phyloP scores from a whole-genome alignment of 805 yeast genomes.

The Yarrowia deformans region DNA sequence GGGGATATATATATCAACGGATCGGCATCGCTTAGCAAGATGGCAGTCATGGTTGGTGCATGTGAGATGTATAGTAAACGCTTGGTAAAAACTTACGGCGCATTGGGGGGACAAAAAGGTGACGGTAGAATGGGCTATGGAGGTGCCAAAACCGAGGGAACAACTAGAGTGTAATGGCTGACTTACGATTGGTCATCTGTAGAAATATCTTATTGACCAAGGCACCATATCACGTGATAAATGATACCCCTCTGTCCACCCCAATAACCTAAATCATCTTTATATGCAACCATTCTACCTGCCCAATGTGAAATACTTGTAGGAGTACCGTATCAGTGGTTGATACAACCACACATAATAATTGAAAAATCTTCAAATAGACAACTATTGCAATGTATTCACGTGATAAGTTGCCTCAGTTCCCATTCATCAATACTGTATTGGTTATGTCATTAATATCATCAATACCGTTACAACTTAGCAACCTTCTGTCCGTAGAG shows the following conservation, averaged over 20 bases:
- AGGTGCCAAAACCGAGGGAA: not conserved
- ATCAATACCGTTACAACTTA: too few species aligned
- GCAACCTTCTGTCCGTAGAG: constrained; percentile 1
- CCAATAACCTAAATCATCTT: too few species aligned
- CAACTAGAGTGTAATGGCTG: too few species aligned
- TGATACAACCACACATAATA: too few species aligned
- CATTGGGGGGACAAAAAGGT: not conserved
- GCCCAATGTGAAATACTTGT: not conserved
- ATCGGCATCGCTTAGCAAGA: constrained; percentile 5
- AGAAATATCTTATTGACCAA: not conserved
- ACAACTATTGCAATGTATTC: too few species aligned
- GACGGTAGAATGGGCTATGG: not conserved
- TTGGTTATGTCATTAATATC: too few species aligned
- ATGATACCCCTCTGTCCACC: not conserved
- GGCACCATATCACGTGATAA: too few species aligned
- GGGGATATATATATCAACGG: not conserved
- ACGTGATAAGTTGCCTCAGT: too few species aligned
- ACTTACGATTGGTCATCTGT: too few species aligned
- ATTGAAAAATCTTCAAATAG: too few species aligned
- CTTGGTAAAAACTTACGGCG: constrained; percentile 16
- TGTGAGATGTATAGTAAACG: not conserved
- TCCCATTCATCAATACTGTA: too few species aligned
- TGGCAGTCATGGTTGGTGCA: constrained; percentile 8
- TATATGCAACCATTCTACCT: not conserved
- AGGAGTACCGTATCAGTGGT: too few species aligned